Evolutionary conservation across 257 asterid species (phyloP), one percentile per base, ranked within the genome.

Genomic region (Fraxinus cuspidata): DNA sequence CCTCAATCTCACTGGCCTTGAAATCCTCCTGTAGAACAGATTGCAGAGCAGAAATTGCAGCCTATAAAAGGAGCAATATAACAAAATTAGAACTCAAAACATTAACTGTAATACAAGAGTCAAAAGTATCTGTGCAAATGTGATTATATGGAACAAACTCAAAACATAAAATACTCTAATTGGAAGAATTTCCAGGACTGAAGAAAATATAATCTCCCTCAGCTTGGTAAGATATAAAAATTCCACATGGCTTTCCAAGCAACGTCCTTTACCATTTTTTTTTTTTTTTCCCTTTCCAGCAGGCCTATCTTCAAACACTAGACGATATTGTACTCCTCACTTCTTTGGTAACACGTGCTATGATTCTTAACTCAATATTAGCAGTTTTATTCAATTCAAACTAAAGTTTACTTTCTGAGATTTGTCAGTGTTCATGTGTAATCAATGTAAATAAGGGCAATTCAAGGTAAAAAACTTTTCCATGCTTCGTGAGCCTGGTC

Each of bases 1-100:
- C 99, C 99, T 95, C 99, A 77, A 95, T 95, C 85, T 95, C 99
- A 85, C 86, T 95, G 79, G 99, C 97, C 88, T 92, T 95, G 86
- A 94, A 94, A 86, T 94, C 99, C 82, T 95, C 99, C 83, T 95
- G 99, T 10, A 95, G 93, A 74, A 95, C 98, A 70, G 99, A 95
- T 73, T 95, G 99, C 80, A 95, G 88, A 74, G 99, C 99, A 64
- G 98, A 90, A 70, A 95, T 92, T 40, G 99, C 91, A 65, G 96
- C 92, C 98, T 94, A 75, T 82, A 13, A 86, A 60, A 75, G 75
- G 44, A 87, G 74, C 51, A 77, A 67, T 51, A 68, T 42, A 27
- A 19, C 11, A 15, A 71, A 5, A 81, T 77, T 31, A 82, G 35
- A 81, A 77, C 32, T 19, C 73, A 3, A 63, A 71, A 72, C 49